Evolutionary conservation across 2,329 filamentous ascomycete species (phyloP).

Genomic region (Macrophomina phaseolina): DNA sequence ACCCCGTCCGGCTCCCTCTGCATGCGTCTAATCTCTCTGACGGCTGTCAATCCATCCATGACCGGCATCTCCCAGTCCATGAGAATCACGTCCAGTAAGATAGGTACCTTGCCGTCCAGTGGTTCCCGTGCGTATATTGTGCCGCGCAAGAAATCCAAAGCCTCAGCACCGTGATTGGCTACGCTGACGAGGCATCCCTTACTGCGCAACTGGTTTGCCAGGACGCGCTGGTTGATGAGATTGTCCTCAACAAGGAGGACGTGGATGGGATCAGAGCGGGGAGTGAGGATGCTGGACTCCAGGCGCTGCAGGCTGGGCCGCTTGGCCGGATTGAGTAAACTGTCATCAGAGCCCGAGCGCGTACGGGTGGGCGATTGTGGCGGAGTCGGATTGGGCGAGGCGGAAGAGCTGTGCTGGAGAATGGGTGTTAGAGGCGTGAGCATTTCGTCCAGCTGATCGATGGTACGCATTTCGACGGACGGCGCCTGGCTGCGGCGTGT

Average conservation of each 20-base stretch:
- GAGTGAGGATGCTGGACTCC: neutral
- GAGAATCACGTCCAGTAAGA: slow-evolving; percentile 40
- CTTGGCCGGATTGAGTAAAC: neutral
- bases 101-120: neutral
- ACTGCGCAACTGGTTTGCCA: slow-evolving; percentile 41
- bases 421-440: neutral
- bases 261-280: slow-evolving; percentile 22
- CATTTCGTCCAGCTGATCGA: neutral
- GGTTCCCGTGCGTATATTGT: slow-evolving; percentile 29
- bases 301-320: neutral
- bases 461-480: neutral
- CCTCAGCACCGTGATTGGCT: slow-evolving; percentile 41
- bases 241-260: slow-evolving; percentile 47
- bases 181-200: slow-evolving; percentile 39
- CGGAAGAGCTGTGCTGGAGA: neutral
- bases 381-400: neutral
- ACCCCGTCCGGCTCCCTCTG: slow-evolving; percentile 32
- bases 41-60: slow-evolving; percentile 45
- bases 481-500: slow-evolving; percentile 34
- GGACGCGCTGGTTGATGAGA: slow-evolving; percentile 44
- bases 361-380: neutral
- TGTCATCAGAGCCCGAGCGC: neutral
- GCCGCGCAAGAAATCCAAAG: slow-evolving; percentile 36
- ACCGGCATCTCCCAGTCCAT: slow-evolving; percentile 48
- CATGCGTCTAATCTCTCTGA: slow-evolving; percentile 42